Conservation (phyloP, 2,329 filamentous ascomycete species). For the Blastomyces parvus region DNA sequence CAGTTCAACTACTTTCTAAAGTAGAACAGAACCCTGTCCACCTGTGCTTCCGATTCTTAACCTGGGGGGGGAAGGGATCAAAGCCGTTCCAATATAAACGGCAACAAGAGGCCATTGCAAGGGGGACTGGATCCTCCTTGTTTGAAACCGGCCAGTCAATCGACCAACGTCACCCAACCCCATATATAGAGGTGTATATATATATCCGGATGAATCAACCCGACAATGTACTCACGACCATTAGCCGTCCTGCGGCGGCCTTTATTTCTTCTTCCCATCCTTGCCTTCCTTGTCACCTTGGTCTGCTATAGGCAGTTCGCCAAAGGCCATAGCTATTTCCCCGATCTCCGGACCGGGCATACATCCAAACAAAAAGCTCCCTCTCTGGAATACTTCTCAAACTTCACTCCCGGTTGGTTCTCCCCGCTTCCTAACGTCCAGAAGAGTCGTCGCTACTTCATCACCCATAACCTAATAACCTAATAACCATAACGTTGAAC, state of each 20-base stretch:
- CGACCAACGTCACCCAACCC: not conserved
- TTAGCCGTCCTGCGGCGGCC: not conserved
- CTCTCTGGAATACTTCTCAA: not conserved
- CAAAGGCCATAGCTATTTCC: not conserved
- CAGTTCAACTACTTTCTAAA: not conserved
- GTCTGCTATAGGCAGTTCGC: not conserved
- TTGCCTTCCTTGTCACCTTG: not conserved
- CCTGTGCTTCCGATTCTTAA: not conserved
- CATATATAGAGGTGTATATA: not conserved
- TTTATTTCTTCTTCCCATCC: not conserved
- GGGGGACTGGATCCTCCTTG: not conserved
- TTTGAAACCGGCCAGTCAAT: not conserved
- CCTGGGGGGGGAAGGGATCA: not conserved
- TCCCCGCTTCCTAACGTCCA: not conserved
- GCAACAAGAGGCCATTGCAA: not conserved
- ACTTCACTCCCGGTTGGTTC: not conserved
- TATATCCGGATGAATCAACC: not conserved
- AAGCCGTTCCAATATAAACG: not conserved
- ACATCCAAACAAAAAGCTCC: not conserved
- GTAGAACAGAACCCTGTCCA: not conserved
- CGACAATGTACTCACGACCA: not conserved
- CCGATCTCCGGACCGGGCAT: not conserved
- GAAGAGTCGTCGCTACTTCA: not conserved
- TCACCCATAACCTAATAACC: not conserved
- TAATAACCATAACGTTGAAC: constrained; percentile 9